Base-by-base conservation (phyloP, 495 filamentous ascomycete genomes). In the Daldinia caldariorum region DNA sequence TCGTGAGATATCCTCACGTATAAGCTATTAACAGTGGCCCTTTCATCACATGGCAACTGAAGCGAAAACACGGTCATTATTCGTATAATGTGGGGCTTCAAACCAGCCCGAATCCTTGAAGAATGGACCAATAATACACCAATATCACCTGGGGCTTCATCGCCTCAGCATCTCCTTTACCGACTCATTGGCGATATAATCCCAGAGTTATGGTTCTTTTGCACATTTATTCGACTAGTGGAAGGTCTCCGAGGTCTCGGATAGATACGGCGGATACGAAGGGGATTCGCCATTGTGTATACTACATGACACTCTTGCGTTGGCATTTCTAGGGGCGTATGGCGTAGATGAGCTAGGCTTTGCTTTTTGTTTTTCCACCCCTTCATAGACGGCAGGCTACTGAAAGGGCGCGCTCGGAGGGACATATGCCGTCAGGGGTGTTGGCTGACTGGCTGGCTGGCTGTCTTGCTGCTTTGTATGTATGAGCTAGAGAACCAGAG, bases 301-400 rank as follows among this genome's bases (percentile, higher is more conserved):
- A 71, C 32, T 71, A 71, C 41, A 16, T 41, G 43, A 56, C 20
- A 71, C 29, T n/a, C 57, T 49, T 16, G 22, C 45, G 22, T 37
- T 12, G 45, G 68, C 68, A 71, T 71, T 58, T 49, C 51, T 18
- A 66, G 12, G 67, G 68, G 68, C 68, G 68, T 56, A 56, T n/a
- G 13, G 43, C 22, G 61, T 9, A 4, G 34, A 59, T 16, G 38
- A 41, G 37, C 56, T 66, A 49, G 53, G 31, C 34, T 43, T 63
- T 63, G 16, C 26, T 9, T 32, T 63, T 47, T 47, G 43, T 22
- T 47, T 47, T 47, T 47, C 43, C 7, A 47, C 43, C 43, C 34
- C 37, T 37, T 38, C 56, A 61, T 70, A 60, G 61, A 70, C 35
- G 67, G 57, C 13, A 51, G 57, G 67, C 20, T 47, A 29, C 14